phyloP scores from a whole-genome alignment of 305 asterid species.

The Fraxinus albicans region DNA sequence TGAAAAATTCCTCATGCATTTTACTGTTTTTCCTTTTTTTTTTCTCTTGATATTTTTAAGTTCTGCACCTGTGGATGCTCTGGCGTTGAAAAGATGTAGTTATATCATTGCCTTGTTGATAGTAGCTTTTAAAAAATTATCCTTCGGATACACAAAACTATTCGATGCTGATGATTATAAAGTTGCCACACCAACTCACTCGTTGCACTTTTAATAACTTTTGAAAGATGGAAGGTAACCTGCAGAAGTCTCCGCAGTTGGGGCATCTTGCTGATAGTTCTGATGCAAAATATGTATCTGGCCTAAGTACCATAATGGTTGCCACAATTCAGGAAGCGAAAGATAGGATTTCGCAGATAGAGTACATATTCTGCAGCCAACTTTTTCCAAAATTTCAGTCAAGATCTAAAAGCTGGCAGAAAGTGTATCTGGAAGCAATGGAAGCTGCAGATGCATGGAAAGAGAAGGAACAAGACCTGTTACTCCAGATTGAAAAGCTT shows the following conservation, averaged over 20 bases:
- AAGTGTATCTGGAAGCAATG: slow-evolving; percentile 58
- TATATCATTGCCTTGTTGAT: neutral
- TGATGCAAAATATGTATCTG: slow-evolving; percentile 64
- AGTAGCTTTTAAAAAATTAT: neutral
- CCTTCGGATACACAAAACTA: neutral
- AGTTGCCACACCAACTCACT: neutral
- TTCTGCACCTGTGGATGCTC: no score
- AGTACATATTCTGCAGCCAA: slow-evolving; percentile 77
- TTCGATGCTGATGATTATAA: neutral
- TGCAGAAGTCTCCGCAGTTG: slow-evolving; percentile 40
- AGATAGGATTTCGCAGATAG: slow-evolving; percentile 85
- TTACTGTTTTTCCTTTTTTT: neutral
- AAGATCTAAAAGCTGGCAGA: slow-evolving; percentile 46
- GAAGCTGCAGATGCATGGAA: slow-evolving; percentile 63
- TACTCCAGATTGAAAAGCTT: slow-evolving; percentile 52
- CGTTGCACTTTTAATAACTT: slow-evolving; percentile 8
- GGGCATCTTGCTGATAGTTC: slow-evolving; percentile 38
- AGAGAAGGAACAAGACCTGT: slow-evolving; percentile 57
- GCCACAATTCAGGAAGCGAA: slow-evolving; percentile 85
- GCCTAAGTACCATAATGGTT: slow-evolving; percentile 72
- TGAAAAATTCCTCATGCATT: neutral
- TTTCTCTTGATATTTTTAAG: neutral
- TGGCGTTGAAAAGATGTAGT: no score
- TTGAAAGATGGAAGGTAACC: slow-evolving; percentile 48
- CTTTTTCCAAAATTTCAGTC: slow-evolving; percentile 59